Percentiles rank a stretch among this genome's conserved stretches.
Evolutionary conservation across 805 yeast genomes (phyloP).

Genomic region (Zygotorulaspora chibaensis): DNA sequence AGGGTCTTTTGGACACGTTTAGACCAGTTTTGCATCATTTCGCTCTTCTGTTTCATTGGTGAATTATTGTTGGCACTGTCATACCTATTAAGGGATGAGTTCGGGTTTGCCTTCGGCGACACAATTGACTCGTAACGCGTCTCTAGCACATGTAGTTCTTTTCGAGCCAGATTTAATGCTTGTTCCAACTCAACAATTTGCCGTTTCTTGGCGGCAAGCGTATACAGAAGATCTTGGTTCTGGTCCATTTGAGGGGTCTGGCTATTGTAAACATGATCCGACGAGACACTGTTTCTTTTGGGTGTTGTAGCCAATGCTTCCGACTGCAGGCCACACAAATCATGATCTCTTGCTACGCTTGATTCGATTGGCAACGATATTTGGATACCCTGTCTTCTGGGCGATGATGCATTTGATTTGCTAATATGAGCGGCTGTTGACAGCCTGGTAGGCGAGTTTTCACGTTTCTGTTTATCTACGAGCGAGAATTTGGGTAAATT

Average conservation of each 20-base stretch:
- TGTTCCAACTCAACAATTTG: slow-evolving; percentile 46
- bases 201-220: slow-evolving; percentile 50
- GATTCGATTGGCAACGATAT: slow-evolving; percentile 15
- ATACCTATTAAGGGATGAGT: background rate
- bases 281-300: slow-evolving; percentile 6
- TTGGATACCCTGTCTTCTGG: slow-evolving; percentile 16
- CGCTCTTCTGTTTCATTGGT: slow-evolving; percentile 1
- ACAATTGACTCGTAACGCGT: slow-evolving; percentile 6
- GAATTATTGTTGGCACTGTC: background rate
- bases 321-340: slow-evolving; percentile 1
- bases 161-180: slow-evolving; percentile 37
- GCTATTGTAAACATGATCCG: slow-evolving; percentile 2
- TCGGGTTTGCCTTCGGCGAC: slow-evolving; percentile 4
- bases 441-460: slow-evolving; percentile 1
- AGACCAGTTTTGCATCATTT: slow-evolving; percentile 12
- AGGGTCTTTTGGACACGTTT: slow-evolving; percentile 17
- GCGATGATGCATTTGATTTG: slow-evolving; percentile 9
- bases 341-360: slow-evolving; percentile 4
- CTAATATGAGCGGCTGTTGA: slow-evolving; percentile 2
- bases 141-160: slow-evolving; percentile 38
- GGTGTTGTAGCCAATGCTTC: slow-evolving; percentile 3
- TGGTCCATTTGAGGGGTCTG: background rate
- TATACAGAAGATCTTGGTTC: slow-evolving; percentile 31
- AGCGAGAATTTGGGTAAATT: slow-evolving; percentile 23
- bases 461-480: slow-evolving; percentile 19